Evolutionary conservation across 176 grass and related monocot species (phyloP), one percentile per base, ranked within the genome.

Genomic region (Ensete ventricosum): DNA sequence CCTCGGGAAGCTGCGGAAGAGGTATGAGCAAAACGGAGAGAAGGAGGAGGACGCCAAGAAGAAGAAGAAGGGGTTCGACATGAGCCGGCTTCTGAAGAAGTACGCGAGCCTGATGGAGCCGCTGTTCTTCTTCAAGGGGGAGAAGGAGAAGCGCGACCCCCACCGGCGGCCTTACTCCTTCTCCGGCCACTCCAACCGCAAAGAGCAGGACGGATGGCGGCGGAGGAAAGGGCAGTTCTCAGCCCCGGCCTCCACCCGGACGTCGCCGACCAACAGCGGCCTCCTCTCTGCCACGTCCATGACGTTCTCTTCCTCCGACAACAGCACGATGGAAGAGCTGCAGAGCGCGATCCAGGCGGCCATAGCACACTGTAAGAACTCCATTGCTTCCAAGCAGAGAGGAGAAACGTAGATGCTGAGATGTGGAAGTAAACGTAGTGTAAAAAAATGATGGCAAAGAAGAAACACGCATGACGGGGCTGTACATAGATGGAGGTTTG

Each of bases 291-390:
- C 88, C 54, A 84, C 80, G 3, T 92, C 88, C 14, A 82, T 89
- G 34, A 89, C 89, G 64, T 79, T 86, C 27, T 89, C 87, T 53
- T 92, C 87, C 64, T 88, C 87, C 17, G 87, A 96, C 26, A 87
- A 86, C 80, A 96, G 89, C 84, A 92, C 92, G 21, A 96, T 92
- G 92, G 87, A 96, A 73, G 92, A 96, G 81, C 83, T 96, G 51
- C 89, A 92, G 55, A 90, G 82, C 82, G 89, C 92, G 70, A 92
- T 76, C 34, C 34, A 43, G 34, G 34, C 34, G 3, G 34, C 34
- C 34, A 43, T 43, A 43, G 92, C 92, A 60, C 92, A 96, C 82
- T 96, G 92, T 80, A 96, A 96, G 83, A 96, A 83, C 69, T 96
- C 92, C 83, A 86, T 43, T 43, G 34, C 34, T 43, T 43, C 3